These are phyloP conservation scores for Suhomyces bolitotheri DNA, from an alignment of 1,139 yeast genomes.

Conservation along the genomic window DNA sequence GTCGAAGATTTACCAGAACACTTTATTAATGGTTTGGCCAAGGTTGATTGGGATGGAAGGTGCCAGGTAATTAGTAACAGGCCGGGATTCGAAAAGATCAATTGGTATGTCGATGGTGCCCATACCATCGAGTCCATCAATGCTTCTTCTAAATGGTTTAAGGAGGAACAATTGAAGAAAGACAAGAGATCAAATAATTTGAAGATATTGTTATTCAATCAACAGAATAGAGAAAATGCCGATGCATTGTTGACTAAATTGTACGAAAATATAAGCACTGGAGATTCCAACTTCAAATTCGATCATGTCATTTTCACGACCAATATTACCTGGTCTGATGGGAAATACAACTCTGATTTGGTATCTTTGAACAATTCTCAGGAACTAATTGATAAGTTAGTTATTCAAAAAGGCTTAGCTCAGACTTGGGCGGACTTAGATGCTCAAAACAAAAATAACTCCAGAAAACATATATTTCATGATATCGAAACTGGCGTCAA, in stretches of 20 bases:
- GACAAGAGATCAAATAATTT: slow-evolving; percentile 15
- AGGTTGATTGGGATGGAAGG: slow-evolving; percentile 90
- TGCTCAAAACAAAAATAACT: slow-evolving; percentile 26
- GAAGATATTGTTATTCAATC: slow-evolving; percentile 76
- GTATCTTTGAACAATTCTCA: slow-evolving; percentile 81
- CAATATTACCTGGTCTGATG: slow-evolving; percentile 87
- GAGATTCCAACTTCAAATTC: slow-evolving; percentile 44
- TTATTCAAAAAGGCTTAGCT: slow-evolving; percentile 78
- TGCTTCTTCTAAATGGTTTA: slow-evolving; percentile 82
- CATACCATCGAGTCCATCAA: slow-evolving; percentile 86
- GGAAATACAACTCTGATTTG: slow-evolving; percentile 77
- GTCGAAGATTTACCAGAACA: slow-evolving; percentile 50
- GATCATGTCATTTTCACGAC: slow-evolving; percentile 85
- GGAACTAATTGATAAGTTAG: slow-evolving; percentile 67
- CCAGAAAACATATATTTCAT: slow-evolving; percentile 56
- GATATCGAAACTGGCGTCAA: slow-evolving; percentile 77
- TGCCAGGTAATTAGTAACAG: slow-evolving; percentile 68
- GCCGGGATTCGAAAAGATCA: slow-evolving; percentile 44
- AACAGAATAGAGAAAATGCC: slow-evolving; percentile 86
- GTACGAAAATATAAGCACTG: slow-evolving; percentile 30
- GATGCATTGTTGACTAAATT: slow-evolving; percentile 58
- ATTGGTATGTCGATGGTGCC: slow-evolving; percentile 93
- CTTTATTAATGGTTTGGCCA: slow-evolving; percentile 63
- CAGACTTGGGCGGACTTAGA: slow-evolving; percentile 66
- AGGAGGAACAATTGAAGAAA: slow-evolving; percentile 21